phyloP scores from a whole-genome alignment of 805 yeast genomes.

The Kluyveromyces nonfermentans region DNA sequence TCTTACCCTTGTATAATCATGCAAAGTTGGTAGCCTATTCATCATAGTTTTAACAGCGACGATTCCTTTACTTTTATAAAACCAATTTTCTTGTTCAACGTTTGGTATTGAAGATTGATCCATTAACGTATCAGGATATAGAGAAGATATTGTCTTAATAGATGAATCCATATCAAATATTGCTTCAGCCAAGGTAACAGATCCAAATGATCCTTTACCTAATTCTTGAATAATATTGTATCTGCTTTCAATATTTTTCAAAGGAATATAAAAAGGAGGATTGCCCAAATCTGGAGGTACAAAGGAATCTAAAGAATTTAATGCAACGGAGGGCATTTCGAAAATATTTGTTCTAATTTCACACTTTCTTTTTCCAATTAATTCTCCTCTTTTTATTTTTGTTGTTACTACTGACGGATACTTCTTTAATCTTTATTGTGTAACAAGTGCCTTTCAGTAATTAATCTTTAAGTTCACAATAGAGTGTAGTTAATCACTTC shows the following conservation, averaged over 20 bases:
- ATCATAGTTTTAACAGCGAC: constrained; percentile 84
- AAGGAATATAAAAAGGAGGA: constrained; percentile 37
- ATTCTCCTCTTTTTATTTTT: too few relatives aligned
- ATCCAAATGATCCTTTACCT: constrained; percentile 73
- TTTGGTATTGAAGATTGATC: constrained; percentile 23
- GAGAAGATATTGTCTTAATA: background rate
- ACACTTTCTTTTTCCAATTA: too few relatives aligned
- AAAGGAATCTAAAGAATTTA: background rate
- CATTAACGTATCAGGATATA: constrained; percentile 36
- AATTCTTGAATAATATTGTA: constrained; percentile 45
- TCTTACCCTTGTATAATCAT: constrained; percentile 49
- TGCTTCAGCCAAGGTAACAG: constrained; percentile 51
- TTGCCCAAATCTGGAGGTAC: constrained; percentile 31
- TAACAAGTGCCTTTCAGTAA: too few relatives aligned
- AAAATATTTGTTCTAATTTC: too few relatives aligned
- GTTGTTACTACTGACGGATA: too few relatives aligned
- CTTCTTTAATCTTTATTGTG: too few relatives aligned
- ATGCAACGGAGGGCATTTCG: background rate
- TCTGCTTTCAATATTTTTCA: constrained; percentile 33
- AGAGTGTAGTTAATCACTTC: too few relatives aligned
- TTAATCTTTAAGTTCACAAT: too few relatives aligned
- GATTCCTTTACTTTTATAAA: constrained; percentile 29
- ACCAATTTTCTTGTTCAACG: constrained; percentile 24
- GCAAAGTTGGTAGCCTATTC: constrained; percentile 40
- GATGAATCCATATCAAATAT: constrained; percentile 5